These are phyloP conservation scores for Umbelopsis ramanniana DNA, from an alignment of 192 early-diverging fungal species.

Conservation along the genomic window DNA sequence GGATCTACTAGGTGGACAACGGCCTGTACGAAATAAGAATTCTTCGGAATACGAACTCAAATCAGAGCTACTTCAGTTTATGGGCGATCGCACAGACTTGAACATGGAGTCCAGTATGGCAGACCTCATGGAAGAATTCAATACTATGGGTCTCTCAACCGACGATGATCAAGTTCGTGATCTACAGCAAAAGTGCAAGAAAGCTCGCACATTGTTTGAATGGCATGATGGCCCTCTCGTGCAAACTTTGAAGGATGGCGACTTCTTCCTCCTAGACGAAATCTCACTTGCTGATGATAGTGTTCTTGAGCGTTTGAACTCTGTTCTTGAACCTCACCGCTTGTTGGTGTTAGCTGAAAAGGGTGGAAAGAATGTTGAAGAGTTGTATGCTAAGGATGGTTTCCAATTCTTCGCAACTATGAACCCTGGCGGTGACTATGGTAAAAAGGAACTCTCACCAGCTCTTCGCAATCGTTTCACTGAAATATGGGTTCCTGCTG, in stretches of 20 bases:
- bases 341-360: slow-evolving; percentile 91
- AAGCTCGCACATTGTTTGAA: slow-evolving; percentile 76
- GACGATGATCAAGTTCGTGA: slow-evolving; percentile 19
- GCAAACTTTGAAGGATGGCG: slow-evolving; percentile 83
- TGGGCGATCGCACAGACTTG: neutral
- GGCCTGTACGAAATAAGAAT: slow-evolving; percentile 83
- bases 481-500: slow-evolving; percentile 95
- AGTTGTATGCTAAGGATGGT: slow-evolving; percentile 63
- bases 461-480: slow-evolving; percentile 98
- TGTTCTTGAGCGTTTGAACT: slow-evolving; percentile 95
- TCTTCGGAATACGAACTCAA: slow-evolving; percentile 55
- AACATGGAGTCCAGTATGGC: neutral
- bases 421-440: slow-evolving; percentile 99
- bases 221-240: slow-evolving; percentile 98
- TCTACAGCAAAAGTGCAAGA: slow-evolving; percentile 39
- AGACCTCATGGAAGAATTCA: slow-evolving; percentile 25
- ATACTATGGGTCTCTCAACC: slow-evolving; percentile 22
- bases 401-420: slow-evolving; percentile 98
- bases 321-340: slow-evolving; percentile 87
- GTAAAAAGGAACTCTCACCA: slow-evolving; percentile 97
- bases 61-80: slow-evolving; percentile 36
- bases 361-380: slow-evolving; percentile 72
- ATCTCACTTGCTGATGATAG: slow-evolving; percentile 98
- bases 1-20: slow-evolving; percentile 92
- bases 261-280: slow-evolving; percentile 95